Evolutionary conservation across 768 basidiomycete genomes (phyloP).

Genomic region (Leccinum disarticulatum): DNA sequence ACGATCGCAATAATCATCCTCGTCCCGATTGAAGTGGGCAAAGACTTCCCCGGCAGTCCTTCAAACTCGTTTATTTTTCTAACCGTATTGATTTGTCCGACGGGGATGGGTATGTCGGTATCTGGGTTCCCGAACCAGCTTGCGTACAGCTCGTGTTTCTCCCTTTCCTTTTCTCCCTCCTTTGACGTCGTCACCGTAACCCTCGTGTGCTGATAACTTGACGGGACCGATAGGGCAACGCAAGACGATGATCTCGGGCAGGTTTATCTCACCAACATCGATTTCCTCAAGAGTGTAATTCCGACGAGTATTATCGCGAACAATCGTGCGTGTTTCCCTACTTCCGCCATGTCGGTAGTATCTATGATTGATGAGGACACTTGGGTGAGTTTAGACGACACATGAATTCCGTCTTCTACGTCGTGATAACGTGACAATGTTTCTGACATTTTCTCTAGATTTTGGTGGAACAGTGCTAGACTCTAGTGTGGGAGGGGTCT

Average conservation of each 20-base stretch:
- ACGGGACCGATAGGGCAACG: constrained; percentile 56
- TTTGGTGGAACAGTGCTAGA: no score
- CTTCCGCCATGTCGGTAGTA: no score
- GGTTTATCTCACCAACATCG: constrained; percentile 44
- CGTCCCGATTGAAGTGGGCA: constrained; percentile 95
- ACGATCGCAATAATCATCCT: constrained; percentile 95
- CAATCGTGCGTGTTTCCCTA: no score
- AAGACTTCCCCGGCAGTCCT: constrained; percentile 66
- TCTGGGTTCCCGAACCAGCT: constrained; percentile 44
- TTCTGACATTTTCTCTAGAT: no score
- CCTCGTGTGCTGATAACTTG: neutral
- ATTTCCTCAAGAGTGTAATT: constrained; percentile 77
- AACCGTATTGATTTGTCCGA: constrained; percentile 88
- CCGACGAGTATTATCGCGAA: constrained; percentile 87
- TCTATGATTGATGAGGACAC: no score
- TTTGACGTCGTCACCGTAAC: neutral
- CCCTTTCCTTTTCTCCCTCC: no score
- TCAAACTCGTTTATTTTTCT: constrained; percentile 88
- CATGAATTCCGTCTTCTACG: no score
- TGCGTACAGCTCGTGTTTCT: constrained; percentile 49
- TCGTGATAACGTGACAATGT: no score
- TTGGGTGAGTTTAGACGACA: no score
- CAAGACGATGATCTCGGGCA: constrained; percentile 82
- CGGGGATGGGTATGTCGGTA: constrained; percentile 99
- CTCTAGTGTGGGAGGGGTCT: no score